phyloP scores from a whole-genome alignment of 345 rosid genomes.

The Pistacia vera region DNA sequence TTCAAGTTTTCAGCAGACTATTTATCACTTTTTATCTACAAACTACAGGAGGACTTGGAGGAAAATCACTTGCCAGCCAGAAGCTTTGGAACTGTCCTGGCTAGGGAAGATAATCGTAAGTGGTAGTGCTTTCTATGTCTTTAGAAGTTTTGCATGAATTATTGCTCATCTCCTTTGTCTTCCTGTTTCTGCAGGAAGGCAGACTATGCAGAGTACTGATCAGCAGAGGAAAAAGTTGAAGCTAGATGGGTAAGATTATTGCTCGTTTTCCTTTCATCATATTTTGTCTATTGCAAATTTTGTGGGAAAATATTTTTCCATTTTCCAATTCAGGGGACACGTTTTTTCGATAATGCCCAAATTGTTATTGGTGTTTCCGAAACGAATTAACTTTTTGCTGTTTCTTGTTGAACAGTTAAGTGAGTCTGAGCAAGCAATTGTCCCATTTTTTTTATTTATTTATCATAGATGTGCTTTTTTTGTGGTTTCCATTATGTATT shows the following conservation, averaged over 20 bases:
- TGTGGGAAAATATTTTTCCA: background rate
- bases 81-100: conserved; percentile 82
- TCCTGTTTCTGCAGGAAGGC: conserved; percentile 48
- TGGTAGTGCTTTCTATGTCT: conserved; percentile 15
- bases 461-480: background rate
- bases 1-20: conserved; percentile 2
- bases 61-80: conserved; percentile 55
- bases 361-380: background rate
- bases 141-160: conserved; percentile 17
- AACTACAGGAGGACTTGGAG: conserved; percentile 48
- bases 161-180: background rate
- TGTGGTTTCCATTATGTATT: background rate
- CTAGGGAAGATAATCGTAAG: conserved; percentile 66
- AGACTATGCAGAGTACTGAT: conserved; percentile 38
- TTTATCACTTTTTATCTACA: background rate
- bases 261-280: background rate
- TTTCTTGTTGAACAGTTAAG: background rate
- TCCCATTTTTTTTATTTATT: background rate
- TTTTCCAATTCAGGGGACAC: background rate
- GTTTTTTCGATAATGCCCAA: background rate
- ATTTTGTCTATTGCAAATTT: background rate
- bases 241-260: conserved; percentile 48
- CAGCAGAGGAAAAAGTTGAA: conserved; percentile 48
- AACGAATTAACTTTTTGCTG: background rate
- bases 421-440: background rate